These are phyloP conservation scores for Pontederia paniculata DNA, from an alignment of 176 grass and related monocot species.

Conservation along the genomic window DNA sequence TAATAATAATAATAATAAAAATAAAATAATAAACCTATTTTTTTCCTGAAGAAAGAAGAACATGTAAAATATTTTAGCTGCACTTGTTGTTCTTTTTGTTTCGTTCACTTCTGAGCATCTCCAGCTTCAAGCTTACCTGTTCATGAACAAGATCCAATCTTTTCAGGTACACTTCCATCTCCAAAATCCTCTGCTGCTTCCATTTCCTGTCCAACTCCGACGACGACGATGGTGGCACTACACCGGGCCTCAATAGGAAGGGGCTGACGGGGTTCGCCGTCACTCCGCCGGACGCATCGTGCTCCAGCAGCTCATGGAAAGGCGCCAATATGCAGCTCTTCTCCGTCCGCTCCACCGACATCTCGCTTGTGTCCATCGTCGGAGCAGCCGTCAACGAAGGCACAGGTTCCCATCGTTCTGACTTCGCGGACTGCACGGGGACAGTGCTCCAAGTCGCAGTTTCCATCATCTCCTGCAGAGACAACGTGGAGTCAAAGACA, in stretches of 20 bases:
- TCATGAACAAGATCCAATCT: constrained; percentile 67
- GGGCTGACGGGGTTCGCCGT: not conserved
- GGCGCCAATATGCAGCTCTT: constrained; percentile 6
- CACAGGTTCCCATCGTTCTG: too few species aligned
- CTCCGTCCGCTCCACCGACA: not conserved
- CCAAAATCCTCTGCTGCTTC: constrained; percentile 64
- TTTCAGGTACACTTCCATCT: constrained; percentile 78
- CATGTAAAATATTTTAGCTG: too few species aligned
- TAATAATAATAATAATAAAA: too few species aligned
- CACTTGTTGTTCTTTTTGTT: too few species aligned
- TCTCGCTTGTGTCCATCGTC: not conserved
- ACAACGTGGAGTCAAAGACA: too few species aligned
- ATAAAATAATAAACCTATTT: too few species aligned
- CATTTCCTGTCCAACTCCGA: constrained; percentile 39
- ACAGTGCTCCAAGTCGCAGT: too few species aligned
- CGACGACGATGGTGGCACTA: too few species aligned
- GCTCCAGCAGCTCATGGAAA: not conserved
- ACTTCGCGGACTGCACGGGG: too few species aligned
- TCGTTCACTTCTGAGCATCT: constrained; percentile 43
- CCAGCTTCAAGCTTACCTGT: constrained; percentile 36
- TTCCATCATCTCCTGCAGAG: not conserved
- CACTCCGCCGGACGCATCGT: not conserved
- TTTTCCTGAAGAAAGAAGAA: too few species aligned
- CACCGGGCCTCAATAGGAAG: too few species aligned
- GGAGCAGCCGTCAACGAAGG: not conserved